Percentiles rank a stretch among this genome's conserved stretches.
phyloP scores from a whole-genome alignment of 1,284 basidiomycete species.

The Porodaedalea pini region DNA sequence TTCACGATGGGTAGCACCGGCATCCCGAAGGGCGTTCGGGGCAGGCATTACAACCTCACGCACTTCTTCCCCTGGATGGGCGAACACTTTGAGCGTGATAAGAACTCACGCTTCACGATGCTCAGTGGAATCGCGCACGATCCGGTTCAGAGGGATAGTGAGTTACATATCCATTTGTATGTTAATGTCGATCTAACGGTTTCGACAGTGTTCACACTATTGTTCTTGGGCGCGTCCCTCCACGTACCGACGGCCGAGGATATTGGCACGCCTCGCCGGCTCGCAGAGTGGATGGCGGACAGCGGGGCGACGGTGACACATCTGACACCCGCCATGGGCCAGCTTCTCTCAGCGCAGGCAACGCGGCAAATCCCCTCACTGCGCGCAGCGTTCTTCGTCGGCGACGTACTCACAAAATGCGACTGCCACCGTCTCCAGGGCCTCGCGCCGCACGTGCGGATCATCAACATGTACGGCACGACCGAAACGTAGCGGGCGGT shows the following conservation, averaged over 20 bases:
- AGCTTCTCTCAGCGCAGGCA: constrained; percentile 95
- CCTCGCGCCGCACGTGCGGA: constrained; percentile 87
- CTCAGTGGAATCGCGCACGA: constrained; percentile 98
- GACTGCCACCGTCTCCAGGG: constrained; percentile 95
- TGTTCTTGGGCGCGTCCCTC: constrained; percentile 95
- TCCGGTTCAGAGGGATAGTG: constrained; percentile 98
- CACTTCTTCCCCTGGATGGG: constrained; percentile 99
- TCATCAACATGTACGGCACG: constrained; percentile 99
- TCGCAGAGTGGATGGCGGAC: constrained; percentile 99
- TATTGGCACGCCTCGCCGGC: constrained; percentile 93
- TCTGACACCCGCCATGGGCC: constrained; percentile 98
- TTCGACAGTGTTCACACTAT: constrained; percentile 87
- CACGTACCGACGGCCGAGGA: constrained; percentile 97
- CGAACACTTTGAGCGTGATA: constrained; percentile 74
- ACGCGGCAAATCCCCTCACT: constrained; percentile 86
- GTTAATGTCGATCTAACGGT: constrained; percentile 7
- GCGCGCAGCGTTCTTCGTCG: constrained; percentile 95
- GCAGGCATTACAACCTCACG: constrained; percentile 93
- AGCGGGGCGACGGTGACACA: constrained; percentile 91
- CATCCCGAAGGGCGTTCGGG: constrained; percentile 96
- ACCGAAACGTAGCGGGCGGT: constrained; percentile 99
- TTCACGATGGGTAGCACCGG: constrained; percentile 99
- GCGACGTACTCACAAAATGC: constrained; percentile 98
- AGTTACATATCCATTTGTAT: constrained; percentile 32
- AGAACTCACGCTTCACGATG: constrained; percentile 93